These are phyloP conservation scores for Fusarium tjaetaba DNA, from an alignment of 2,329 filamentous ascomycete species.

Conservation along the genomic window DNA sequence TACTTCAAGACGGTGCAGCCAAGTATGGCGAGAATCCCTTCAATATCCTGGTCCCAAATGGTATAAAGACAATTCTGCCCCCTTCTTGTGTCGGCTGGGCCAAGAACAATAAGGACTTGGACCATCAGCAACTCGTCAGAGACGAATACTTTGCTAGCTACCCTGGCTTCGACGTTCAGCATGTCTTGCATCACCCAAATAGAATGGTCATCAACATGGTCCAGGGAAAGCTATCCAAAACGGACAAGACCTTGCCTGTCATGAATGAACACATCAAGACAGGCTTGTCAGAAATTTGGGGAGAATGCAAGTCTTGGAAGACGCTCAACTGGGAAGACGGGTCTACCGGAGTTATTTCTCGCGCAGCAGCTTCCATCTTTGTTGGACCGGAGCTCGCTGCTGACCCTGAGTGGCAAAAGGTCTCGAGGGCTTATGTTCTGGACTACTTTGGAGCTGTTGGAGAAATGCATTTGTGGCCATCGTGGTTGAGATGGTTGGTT, in stretches of 20 bases:
- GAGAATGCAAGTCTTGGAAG: background rate
- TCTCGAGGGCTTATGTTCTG: background rate
- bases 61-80: background rate
- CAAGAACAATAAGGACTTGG: background rate
- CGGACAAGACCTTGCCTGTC: background rate
- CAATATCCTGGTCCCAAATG: background rate
- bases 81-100: background rate
- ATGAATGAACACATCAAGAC: background rate
- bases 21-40: background rate
- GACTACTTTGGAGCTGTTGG: background rate
- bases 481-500: background rate
- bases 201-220: background rate
- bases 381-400: background rate
- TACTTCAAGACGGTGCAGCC: background rate
- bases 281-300: background rate
- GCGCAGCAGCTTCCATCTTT: background rate
- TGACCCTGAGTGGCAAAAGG: background rate
- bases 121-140: background rate
- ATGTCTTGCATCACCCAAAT: background rate
- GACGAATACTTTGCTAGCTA: background rate
- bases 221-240: background rate
- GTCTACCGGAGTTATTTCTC: background rate
- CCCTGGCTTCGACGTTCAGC: background rate
- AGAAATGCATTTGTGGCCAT: background rate
- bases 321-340: background rate